Conservation (phyloP, 192 early-diverging fungal genomes). For the Linnemannia schmuckeri region DNA sequence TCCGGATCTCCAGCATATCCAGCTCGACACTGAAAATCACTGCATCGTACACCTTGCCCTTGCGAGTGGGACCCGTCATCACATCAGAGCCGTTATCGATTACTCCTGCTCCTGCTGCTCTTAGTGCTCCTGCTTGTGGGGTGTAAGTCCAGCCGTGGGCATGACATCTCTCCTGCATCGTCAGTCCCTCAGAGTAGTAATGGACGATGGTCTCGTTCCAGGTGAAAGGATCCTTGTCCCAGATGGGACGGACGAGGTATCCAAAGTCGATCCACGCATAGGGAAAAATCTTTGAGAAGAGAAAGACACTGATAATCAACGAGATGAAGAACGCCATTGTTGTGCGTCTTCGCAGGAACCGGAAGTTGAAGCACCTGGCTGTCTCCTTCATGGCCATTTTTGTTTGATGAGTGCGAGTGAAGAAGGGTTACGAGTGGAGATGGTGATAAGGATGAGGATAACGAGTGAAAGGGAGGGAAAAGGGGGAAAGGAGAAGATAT, state of each 20-base stretch:
- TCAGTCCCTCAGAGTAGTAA: slow-evolving; percentile 58
- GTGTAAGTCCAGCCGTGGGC: slow-evolving; percentile 63
- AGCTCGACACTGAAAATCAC: slow-evolving; percentile 72
- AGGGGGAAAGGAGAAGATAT: not conserved
- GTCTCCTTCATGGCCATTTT: not conserved
- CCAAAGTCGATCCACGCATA: slow-evolving; percentile 41
- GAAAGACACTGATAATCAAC: not conserved
- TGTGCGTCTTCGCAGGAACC: not conserved
- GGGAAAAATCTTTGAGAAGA: slow-evolving; percentile 3
- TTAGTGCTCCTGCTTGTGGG: slow-evolving; percentile 15
- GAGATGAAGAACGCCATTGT: not conserved
- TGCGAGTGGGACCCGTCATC: not conserved
- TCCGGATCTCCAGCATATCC: slow-evolving; percentile 65
- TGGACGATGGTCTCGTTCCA: slow-evolving; percentile 54
- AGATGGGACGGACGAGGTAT: slow-evolving; percentile 59
- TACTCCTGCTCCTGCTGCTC: not conserved
- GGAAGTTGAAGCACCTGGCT: not conserved
- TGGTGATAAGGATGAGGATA: not conserved
- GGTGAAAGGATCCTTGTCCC: slow-evolving; percentile 35
- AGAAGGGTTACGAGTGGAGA: not conserved
- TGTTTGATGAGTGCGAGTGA: not conserved
- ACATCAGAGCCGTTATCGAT: not conserved
- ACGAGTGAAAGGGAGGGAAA: no score
- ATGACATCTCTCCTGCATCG: slow-evolving; percentile 49
- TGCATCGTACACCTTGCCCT: slow-evolving; percentile 66